phyloP scores from a whole-genome alignment of 768 basidiomycete genomes.

The Kwoniella sp. region DNA sequence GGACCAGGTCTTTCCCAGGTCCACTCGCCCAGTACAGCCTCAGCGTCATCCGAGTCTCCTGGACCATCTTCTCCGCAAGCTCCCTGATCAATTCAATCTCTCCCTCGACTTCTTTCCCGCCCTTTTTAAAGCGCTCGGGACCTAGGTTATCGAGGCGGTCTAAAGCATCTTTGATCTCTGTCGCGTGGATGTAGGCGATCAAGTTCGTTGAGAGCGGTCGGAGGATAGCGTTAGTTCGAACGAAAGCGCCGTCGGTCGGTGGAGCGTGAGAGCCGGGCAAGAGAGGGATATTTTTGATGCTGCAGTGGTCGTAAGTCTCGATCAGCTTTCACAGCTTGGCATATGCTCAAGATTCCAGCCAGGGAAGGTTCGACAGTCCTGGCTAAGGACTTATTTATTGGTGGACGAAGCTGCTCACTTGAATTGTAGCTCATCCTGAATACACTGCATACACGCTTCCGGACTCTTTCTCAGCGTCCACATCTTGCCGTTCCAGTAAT shows the following conservation, averaged over 20 bases:
- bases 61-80: slow-evolving; percentile 1
- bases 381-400: too few species aligned
- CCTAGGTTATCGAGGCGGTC: slow-evolving; percentile 6
- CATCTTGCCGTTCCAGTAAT: slow-evolving; percentile 21
- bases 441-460: slow-evolving; percentile 1
- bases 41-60: slow-evolving; percentile 4
- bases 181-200: slow-evolving; percentile 11
- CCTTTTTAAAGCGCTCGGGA: neutral
- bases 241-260: neutral
- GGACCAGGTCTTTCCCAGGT: slow-evolving; percentile 12
- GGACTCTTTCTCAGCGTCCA: slow-evolving; percentile 6
- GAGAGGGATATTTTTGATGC: slow-evolving; percentile 10
- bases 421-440: slow-evolving; percentile 22
- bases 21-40: slow-evolving; percentile 21
- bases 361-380: too few species aligned
- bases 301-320: neutral
- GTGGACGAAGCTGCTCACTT: slow-evolving; percentile 7
- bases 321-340: too few species aligned
- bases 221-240: slow-evolving; percentile 7
- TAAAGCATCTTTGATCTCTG: slow-evolving; percentile 18
- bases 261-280: neutral
- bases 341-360: neutral
- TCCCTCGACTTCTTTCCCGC: neutral
- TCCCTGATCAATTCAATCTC: slow-evolving; percentile 18
- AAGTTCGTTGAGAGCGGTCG: slow-evolving; percentile 9